Conservation (phyloP, 108 stramenopile genomes). For the Bacterosira constricta region DNA sequence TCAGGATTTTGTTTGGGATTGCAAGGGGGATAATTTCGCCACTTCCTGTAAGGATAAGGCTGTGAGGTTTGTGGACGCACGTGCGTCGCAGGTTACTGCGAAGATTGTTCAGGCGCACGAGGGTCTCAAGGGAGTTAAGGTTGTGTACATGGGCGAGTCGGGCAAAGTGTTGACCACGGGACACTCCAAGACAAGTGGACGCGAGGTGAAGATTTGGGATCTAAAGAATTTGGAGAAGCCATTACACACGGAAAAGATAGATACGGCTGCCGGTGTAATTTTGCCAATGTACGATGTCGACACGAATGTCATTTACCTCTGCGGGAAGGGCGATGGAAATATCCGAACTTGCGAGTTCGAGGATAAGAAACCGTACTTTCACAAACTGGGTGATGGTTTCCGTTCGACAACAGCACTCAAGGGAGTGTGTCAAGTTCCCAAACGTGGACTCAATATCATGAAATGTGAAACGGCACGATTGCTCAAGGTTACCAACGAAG, state of each 20-base stretch:
- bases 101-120: slow-evolving; percentile 86
- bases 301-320: slow-evolving; percentile 93
- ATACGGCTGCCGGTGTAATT: slow-evolving; percentile 96
- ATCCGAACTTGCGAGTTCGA: slow-evolving; percentile 96
- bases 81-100: slow-evolving; percentile 57
- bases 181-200: slow-evolving; percentile 86
- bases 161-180: slow-evolving; percentile 94
- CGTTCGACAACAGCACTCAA: slow-evolving; percentile 92
- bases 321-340: slow-evolving; percentile 99
- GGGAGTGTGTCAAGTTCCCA: slow-evolving; percentile 97
- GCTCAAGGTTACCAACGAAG: slow-evolving; percentile 93
- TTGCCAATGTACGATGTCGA: slow-evolving; percentile 96
- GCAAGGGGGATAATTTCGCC: slow-evolving; percentile 87
- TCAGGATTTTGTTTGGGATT: slow-evolving; percentile 97
- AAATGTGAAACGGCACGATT: slow-evolving; percentile 92
- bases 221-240: slow-evolving; percentile 77
- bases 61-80: slow-evolving; percentile 89
- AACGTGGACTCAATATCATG: slow-evolving; percentile 95
- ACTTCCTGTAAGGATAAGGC: slow-evolving; percentile 96
- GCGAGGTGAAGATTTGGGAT: slow-evolving; percentile 99
- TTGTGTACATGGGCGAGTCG: slow-evolving; percentile 82
- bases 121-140: slow-evolving; percentile 92
- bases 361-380: slow-evolving; percentile 87
- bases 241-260: slow-evolving; percentile 84
- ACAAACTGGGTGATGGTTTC: slow-evolving; percentile 91